These are phyloP conservation scores for Cytospora paraplurivora DNA, from an alignment of 2,329 filamentous ascomycete genomes.

Conservation along the genomic window DNA sequence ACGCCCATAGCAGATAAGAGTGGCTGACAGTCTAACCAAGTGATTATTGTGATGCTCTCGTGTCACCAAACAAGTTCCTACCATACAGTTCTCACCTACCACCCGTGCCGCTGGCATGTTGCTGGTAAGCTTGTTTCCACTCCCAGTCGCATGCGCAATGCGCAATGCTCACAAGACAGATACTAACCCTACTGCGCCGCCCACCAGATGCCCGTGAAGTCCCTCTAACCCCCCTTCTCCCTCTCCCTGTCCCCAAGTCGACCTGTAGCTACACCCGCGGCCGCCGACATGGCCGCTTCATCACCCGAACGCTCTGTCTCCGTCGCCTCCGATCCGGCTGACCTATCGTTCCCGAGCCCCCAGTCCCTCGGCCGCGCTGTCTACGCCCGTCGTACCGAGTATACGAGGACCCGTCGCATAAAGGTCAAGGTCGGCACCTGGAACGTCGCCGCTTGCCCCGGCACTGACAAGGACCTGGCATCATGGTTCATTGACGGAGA, in stretches of 20 bases:
- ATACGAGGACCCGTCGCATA: conserved; percentile 71
- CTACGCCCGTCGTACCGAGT: conserved; percentile 75
- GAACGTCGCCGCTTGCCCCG: conserved; percentile 87
- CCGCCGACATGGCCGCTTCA: conserved; percentile 15
- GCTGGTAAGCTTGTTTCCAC: too few species aligned
- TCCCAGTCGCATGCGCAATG: too few species aligned
- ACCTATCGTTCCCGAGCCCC: conserved; percentile 44
- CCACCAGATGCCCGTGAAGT: neutral
- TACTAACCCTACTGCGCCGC: too few species aligned
- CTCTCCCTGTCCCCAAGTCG: neutral
- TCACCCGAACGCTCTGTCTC: conserved; percentile 13
- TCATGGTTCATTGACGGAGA: conserved; percentile 84
- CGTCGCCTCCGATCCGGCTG: conserved; percentile 24
- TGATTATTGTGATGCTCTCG: too few species aligned
- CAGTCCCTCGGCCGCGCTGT: conserved; percentile 67
- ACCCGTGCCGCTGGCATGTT: too few species aligned
- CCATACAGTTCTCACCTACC: too few species aligned
- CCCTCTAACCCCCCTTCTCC: too few species aligned
- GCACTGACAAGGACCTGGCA: conserved; percentile 83
- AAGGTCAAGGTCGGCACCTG: conserved; percentile 90
- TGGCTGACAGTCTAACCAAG: too few species aligned
- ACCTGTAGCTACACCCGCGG: neutral
- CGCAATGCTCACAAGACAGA: too few species aligned
- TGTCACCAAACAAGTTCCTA: too few species aligned
- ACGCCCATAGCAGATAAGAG: too few species aligned